phyloP scores from a whole-genome alignment of 2,329 filamentous ascomycete species.

The Aspergillus transmontanensis region DNA sequence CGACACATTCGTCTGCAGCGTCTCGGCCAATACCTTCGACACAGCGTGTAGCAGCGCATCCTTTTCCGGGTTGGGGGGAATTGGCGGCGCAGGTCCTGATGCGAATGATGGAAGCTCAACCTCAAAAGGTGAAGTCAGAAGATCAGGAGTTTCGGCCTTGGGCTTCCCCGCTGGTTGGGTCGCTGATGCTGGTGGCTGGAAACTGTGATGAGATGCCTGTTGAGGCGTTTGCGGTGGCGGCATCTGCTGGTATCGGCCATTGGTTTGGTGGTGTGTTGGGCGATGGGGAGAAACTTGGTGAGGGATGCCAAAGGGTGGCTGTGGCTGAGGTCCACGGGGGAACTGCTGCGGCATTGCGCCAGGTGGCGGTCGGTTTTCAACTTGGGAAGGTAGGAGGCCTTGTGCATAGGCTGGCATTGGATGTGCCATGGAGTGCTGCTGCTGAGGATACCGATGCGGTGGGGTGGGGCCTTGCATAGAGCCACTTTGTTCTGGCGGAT shows the following conservation, averaged over 20 bases:
- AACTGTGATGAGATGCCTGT: constrained; percentile 21
- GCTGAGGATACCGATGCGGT: constrained; percentile 17
- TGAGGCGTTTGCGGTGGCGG: constrained; percentile 16
- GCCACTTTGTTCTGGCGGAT: constrained; percentile 32
- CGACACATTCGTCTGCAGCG: constrained; percentile 67
- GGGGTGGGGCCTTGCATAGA: constrained; percentile 18
- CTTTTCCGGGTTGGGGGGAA: constrained; percentile 94
- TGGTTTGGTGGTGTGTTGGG: constrained; percentile 26
- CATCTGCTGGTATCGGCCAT: constrained; percentile 35
- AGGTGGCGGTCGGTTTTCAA: constrained; percentile 15
- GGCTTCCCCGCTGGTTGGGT: constrained; percentile 26
- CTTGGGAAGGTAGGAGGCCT: constrained; percentile 20
- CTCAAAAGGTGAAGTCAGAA: constrained; percentile 66
- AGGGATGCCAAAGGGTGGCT: constrained; percentile 15
- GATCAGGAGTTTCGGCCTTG: constrained; percentile 51
- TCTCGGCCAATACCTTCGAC: constrained; percentile 67
- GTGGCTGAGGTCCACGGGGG: constrained; percentile 22
- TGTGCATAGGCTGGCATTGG: constrained; percentile 19
- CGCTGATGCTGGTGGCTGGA: constrained; percentile 26
- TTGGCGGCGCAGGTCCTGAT: constrained; percentile 69
- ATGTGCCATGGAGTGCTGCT: constrained; percentile 17
- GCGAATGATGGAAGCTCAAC: constrained; percentile 55
- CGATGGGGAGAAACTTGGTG: constrained; percentile 29
- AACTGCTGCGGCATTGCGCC: constrained; percentile 9
- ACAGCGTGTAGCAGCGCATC: constrained; percentile 81